Conservation (phyloP, 176 grass and related monocot genomes). For the Luzula sylvatica region DNA sequence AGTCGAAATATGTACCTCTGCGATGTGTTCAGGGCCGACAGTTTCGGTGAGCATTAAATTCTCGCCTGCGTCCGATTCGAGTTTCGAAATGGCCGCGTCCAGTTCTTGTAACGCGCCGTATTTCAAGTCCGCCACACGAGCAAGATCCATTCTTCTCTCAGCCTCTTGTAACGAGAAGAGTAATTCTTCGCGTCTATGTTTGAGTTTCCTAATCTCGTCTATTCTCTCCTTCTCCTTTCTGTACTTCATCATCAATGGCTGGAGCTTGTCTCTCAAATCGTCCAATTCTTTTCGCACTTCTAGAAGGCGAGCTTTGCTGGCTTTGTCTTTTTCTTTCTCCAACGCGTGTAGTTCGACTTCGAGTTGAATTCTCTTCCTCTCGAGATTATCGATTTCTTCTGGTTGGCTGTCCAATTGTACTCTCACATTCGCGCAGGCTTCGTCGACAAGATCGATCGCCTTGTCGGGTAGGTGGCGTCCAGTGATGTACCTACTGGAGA, state of each 20-base stretch:
- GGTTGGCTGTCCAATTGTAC: constrained; percentile 79
- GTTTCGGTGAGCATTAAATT: constrained; percentile 77
- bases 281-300: constrained; percentile 68
- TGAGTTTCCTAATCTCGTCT: constrained; percentile 64
- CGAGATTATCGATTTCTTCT: constrained; percentile 73
- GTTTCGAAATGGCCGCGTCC: constrained; percentile 49
- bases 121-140: constrained; percentile 52
- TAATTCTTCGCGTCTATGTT: constrained; percentile 46
- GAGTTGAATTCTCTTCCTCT: constrained; percentile 66
- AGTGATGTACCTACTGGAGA: constrained; percentile 67
- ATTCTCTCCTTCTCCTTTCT: constrained; percentile 73
- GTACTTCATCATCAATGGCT: constrained; percentile 67
- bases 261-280: constrained; percentile 70
- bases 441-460: constrained; percentile 72
- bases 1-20: constrained; percentile 33
- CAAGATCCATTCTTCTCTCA: constrained; percentile 63
- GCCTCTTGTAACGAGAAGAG: constrained; percentile 57
- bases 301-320: constrained; percentile 52
- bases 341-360: constrained; percentile 68
- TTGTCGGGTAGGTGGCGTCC: constrained; percentile 71
- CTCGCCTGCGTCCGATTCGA: constrained; percentile 60
- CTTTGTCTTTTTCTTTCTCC: constrained; percentile 90
- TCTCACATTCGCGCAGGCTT: constrained; percentile 77
- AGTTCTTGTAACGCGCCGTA: constrained; percentile 56
- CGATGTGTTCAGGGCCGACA: constrained; percentile 63